These are phyloP conservation scores for Kwoniella pini DNA, from an alignment of 768 basidiomycete genomes.

Conservation along the genomic window DNA sequence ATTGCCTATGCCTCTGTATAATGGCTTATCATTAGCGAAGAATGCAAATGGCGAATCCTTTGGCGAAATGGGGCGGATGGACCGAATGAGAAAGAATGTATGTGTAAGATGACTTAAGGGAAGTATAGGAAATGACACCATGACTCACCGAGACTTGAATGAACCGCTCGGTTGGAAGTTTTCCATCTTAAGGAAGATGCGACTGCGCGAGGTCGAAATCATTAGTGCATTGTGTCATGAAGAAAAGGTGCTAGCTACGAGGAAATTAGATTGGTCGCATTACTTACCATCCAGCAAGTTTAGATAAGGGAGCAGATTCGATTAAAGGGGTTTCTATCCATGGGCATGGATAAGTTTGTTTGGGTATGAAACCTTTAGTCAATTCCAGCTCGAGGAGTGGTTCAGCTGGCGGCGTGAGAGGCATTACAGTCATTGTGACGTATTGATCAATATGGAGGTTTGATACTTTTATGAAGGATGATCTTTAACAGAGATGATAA, in stretches of 20 bases:
- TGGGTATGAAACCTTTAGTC: not conserved
- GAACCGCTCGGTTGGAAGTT: conserved; percentile 44
- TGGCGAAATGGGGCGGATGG: too few relatives aligned
- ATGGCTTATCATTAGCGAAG: not conserved
- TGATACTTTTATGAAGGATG: not conserved
- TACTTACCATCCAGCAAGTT: conserved; percentile 41
- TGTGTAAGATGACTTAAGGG: not conserved
- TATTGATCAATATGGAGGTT: not conserved
- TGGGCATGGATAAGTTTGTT: conserved; percentile 7
- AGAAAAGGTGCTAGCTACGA: too few relatives aligned
- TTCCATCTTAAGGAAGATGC: conserved; percentile 45
- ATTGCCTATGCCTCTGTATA: conserved; percentile 36
- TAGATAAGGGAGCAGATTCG: conserved; percentile 29
- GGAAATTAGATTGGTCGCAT: too few relatives aligned
- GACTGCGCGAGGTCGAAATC: conserved; percentile 12
- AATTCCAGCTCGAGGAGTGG: not conserved
- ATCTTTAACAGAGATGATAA: not conserved
- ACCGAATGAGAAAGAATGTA: not conserved
- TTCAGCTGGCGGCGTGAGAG: conserved; percentile 3
- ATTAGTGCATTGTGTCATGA: not conserved
- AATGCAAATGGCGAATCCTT: too few relatives aligned
- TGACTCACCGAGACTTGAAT: conserved; percentile 46
- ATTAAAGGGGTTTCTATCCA: conserved; percentile 42
- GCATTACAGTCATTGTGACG: conserved; percentile 5
- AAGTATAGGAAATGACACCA: not conserved